Evolutionary conservation across 371 early-diverging fungal species (phyloP).

Genomic region (Circinella umbellata): DNA sequence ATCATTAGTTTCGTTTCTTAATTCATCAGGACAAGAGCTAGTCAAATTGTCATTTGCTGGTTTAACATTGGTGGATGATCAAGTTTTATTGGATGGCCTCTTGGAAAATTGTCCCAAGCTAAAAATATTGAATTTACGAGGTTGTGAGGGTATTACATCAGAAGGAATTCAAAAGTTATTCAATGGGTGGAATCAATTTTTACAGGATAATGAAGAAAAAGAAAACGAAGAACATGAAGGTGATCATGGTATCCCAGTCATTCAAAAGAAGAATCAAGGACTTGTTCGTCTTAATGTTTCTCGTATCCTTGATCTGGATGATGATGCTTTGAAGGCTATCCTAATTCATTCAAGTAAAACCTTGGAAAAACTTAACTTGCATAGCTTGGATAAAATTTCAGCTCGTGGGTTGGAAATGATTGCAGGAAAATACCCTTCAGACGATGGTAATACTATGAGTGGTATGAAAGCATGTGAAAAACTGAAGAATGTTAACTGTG

Average conservation of each 20-base stretch:
- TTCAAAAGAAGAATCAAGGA: conserved; percentile 47
- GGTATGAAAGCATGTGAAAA: conserved; percentile 32
- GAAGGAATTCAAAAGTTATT: conserved; percentile 51
- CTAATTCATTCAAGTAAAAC: conserved; percentile 63
- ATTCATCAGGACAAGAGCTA: conserved; percentile 47
- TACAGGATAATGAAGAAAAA: too few relatives aligned
- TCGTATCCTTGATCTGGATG: conserved; percentile 60
- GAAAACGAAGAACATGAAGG: conserved; percentile 36
- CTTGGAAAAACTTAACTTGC: conserved; percentile 61
- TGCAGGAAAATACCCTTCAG: conserved; percentile 30
- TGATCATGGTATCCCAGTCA: conserved; percentile 62
- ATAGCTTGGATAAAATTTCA: conserved; percentile 78
- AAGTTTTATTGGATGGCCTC: conserved; percentile 60
- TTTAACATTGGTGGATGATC: conserved; percentile 40
- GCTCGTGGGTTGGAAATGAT: conserved; percentile 55
- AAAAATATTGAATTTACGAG: conserved; percentile 55
- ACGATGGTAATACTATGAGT: not conserved
- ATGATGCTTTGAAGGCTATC: conserved; percentile 62
- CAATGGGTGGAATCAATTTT: too few relatives aligned
- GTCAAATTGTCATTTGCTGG: conserved; percentile 25
- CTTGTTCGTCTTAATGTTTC: conserved; percentile 57
- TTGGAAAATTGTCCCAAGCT: conserved; percentile 56
- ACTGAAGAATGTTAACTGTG: conserved; percentile 64
- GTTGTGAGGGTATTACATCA: conserved; percentile 64
- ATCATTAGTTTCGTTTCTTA: conserved; percentile 51